These are phyloP conservation scores for Chrysanthemum makinoi DNA, from an alignment of 129 eudicot genomes.

Conservation along the genomic window DNA sequence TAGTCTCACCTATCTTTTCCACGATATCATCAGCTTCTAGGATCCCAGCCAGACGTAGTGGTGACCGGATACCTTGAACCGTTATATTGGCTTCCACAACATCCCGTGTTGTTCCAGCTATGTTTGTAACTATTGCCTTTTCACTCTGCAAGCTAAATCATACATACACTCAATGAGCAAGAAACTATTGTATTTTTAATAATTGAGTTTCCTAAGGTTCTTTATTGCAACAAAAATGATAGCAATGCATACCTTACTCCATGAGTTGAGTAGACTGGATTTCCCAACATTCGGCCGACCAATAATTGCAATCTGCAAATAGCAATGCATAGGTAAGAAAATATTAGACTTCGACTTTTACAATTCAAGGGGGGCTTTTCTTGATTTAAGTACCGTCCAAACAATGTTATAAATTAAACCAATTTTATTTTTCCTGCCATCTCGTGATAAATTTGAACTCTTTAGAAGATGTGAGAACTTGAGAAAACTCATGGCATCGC, in stretches of 20 bases:
- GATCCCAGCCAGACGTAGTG: slow-evolving; percentile 94
- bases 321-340: neutral
- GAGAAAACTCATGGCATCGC: neutral
- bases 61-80: slow-evolving; percentile 90
- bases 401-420: neutral
- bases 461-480: neutral
- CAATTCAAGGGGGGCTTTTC: neutral
- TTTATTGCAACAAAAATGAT: too few relatives aligned
- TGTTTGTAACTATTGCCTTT: slow-evolving; percentile 93
- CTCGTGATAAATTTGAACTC: neutral
- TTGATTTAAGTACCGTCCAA: neutral
- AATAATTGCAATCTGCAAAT: slow-evolving; percentile 84
- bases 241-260: slow-evolving; percentile 80
- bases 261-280: slow-evolving; percentile 96
- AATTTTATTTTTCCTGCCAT: neutral
- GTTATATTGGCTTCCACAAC: slow-evolving; percentile 80
- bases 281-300: slow-evolving; percentile 99
- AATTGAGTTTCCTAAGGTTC: too few relatives aligned
- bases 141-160: slow-evolving; percentile 95
- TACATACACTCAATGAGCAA: slow-evolving; percentile 33
- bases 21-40: slow-evolving; percentile 86
- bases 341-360: slow-evolving; percentile 12
- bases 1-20: slow-evolving; percentile 76
- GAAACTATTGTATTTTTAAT: neutral
- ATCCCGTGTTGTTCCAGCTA: slow-evolving; percentile 98